Evolutionary conservation across 306 rosid species (phyloP), one percentile per base, ranked within the genome.

Genomic region (Cajanus cajan): DNA sequence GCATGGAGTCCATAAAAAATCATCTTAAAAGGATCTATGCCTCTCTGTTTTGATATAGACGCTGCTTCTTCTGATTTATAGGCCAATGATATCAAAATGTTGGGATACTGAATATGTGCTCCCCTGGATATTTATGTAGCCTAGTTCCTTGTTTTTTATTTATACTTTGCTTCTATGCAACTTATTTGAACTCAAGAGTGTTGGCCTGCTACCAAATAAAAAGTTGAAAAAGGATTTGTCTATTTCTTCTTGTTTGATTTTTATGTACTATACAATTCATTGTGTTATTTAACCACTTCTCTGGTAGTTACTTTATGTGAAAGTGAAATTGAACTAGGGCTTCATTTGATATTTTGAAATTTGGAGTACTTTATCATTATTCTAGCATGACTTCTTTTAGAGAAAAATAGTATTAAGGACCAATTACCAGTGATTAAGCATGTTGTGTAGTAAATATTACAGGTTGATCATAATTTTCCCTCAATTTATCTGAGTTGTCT

Each of bases 401-500:
- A 65, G 25, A 47, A 55, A 66, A 67, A 7, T 65, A 65, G 76
- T 51, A 58, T 58, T 34, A 47, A 44, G 25, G 75, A 54, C 37
- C 45, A 45, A 52, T n/a, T 36, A 74, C 66, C 33, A 45, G 79
- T 64, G 43, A 22, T 76, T 22, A 47, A 63, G 37, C 25, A 28
- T 43, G 43, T 25, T 58, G 9, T 66, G 71, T 66, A 43, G 84
- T 74, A 34, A 66, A 43, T 43, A 36, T 58, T 36, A 16, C 66
- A 24, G 77, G 72, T 64, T 82, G 59, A 81, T 81, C 67, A 24
- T 24, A 45, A 16, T 37, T 58, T 11, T 45, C 81, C 47, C 67
- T 37, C 73, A 52, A n/a, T 62, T 59, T 48, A 72, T 76, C 63
- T 14, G 28, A 57, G 52, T 57, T 74, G 37, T 76, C 62, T 86